These are phyloP conservation scores for Paramecium caudatum DNA, from an alignment of 73 alveolate species.

Conservation along the genomic window DNA sequence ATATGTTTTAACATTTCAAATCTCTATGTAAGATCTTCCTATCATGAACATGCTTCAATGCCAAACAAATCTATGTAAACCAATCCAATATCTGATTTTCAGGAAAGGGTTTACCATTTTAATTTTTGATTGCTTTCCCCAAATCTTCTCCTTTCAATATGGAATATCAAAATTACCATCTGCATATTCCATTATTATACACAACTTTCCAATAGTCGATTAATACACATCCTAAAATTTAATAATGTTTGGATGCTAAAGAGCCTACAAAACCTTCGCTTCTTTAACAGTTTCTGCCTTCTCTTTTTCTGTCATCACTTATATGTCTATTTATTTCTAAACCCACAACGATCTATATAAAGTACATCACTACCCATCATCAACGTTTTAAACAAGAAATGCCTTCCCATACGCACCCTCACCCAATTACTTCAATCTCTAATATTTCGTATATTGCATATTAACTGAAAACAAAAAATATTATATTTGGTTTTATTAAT, in stretches of 20 bases:
- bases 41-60: conserved; percentile 95
- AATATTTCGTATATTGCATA: conserved; percentile 64
- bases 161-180: conserved; percentile 46
- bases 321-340: conserved; percentile 89
- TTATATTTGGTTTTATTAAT: too few relatives aligned
- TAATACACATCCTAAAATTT: conserved; percentile 91
- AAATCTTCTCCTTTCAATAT: conserved; percentile 85
- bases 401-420: conserved; percentile 97
- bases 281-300: conserved; percentile 90
- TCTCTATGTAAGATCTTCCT: conserved; percentile 97
- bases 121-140: conserved; percentile 77
- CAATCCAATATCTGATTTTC: conserved; percentile 90
- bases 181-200: conserved; percentile 69
- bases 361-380: conserved; percentile 69
- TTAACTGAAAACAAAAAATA: too few relatives aligned
- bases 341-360: conserved; percentile 80
- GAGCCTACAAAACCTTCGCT: conserved; percentile 90
- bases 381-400: conserved; percentile 85
- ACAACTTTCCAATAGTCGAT: conserved; percentile 84
- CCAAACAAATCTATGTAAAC: conserved; percentile 82
- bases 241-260: conserved; percentile 95
- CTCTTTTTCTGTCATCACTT: conserved; percentile 88
- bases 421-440: conserved; percentile 86
- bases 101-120: conserved; percentile 81
- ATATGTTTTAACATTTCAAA: conserved; percentile 94